These are phyloP conservation scores for Saccharomyces pastorianus DNA, from an alignment of 1,139 yeast genomes.

Conservation along the genomic window DNA sequence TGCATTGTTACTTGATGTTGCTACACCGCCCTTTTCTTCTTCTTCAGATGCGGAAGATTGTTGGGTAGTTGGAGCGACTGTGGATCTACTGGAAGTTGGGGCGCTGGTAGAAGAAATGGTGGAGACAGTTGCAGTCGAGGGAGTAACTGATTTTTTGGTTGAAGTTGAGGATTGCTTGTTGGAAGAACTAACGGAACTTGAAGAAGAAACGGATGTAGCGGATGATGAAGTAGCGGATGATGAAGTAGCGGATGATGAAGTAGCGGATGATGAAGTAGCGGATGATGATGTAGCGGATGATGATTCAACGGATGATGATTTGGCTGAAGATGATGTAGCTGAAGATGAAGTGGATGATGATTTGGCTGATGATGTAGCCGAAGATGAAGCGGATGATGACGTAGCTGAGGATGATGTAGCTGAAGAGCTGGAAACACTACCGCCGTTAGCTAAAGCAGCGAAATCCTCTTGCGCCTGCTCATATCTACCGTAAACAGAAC, in stretches of 20 bases:
- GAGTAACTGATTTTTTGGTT: background rate
- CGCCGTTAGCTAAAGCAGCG: slow-evolving; percentile 34
- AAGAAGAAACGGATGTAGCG: background rate
- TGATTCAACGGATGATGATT: background rate
- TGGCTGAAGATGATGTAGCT: background rate
- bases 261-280: background rate
- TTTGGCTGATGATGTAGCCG: slow-evolving; percentile 1
- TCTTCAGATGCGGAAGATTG: slow-evolving; percentile 4
- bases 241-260: background rate
- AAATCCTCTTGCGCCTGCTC: slow-evolving; percentile 45
- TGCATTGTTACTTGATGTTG: background rate
- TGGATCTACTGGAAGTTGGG: slow-evolving; percentile 10
- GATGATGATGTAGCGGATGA: slow-evolving; percentile 3
- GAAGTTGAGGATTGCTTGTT: background rate
- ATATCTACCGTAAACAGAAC: slow-evolving; percentile 55
- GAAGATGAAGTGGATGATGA: background rate
- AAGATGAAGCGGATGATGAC: too few species aligned
- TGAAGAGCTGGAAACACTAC: slow-evolving; percentile 4
- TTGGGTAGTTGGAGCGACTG: background rate
- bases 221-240: background rate
- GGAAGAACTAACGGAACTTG: background rate
- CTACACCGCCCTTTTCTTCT: background rate
- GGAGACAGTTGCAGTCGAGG: slow-evolving; percentile 6
- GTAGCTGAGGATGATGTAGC: slow-evolving; percentile 4
- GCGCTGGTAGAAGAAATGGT: slow-evolving; percentile 7